Evolutionary conservation across 2,329 filamentous ascomycete genomes (phyloP).

Genomic region (Simplicillium sp.): DNA sequence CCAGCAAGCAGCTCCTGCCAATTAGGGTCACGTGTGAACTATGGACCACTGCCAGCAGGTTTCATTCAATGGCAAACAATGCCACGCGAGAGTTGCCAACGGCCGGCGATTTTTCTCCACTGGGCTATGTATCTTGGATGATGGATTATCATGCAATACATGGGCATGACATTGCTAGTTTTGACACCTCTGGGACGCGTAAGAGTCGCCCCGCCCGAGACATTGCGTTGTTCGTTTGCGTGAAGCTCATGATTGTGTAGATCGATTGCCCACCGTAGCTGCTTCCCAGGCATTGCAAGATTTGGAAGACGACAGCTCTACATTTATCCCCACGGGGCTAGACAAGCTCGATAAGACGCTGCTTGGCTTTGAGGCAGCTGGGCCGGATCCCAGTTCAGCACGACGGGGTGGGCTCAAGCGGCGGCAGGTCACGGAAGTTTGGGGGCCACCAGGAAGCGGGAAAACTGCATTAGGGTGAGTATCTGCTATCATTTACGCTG

Average conservation of each 20-base stretch:
- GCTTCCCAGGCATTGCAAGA: constrained; percentile 62
- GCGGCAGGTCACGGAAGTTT: constrained; percentile 77
- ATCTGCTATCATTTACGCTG: constrained; percentile 8
- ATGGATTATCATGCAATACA: constrained; percentile 54
- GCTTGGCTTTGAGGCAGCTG: constrained; percentile 4
- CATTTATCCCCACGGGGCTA: constrained; percentile 48
- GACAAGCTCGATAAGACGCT: constrained; percentile 40
- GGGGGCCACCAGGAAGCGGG: constrained; percentile 76
- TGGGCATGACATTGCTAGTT: constrained; percentile 51
- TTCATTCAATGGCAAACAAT: too few species aligned
- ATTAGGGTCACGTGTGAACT: too few species aligned
- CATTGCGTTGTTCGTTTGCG: background rate
- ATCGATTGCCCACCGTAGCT: constrained; percentile 68
- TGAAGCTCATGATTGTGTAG: constrained; percentile 26
- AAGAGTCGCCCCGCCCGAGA: constrained; percentile 18
- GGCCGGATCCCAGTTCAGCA: constrained; percentile 7
- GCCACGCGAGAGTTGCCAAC: too few species aligned
- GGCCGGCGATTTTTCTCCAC: too few species aligned
- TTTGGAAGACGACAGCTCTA: constrained; percentile 39
- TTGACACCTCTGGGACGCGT: constrained; percentile 45
- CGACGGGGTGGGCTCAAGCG: constrained; percentile 52
- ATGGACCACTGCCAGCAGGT: too few species aligned
- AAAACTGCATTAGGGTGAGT: constrained; percentile 76
- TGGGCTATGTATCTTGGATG: constrained; percentile 7
- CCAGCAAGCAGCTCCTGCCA: too few species aligned